phyloP scores from a whole-genome alignment of 768 basidiomycete genomes.

The Suillus lakei region DNA sequence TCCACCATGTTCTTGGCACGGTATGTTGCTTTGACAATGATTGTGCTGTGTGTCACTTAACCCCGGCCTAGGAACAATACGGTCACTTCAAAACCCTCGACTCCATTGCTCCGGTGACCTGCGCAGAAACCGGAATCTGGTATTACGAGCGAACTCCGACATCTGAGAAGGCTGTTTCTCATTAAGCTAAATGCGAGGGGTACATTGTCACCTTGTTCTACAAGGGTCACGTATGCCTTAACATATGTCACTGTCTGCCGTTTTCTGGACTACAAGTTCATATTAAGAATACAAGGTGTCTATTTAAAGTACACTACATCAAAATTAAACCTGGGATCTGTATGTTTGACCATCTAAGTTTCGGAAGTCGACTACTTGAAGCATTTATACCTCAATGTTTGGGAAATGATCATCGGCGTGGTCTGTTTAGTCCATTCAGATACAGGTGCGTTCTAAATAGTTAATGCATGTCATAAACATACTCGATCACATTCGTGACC shows the following conservation, averaged over 20 bases:
- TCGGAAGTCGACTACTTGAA: too few relatives aligned
- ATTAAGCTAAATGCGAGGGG: conserved; percentile 17
- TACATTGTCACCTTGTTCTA: not conserved
- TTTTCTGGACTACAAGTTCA: not conserved
- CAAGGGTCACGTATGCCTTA: not conserved
- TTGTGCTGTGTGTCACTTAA: not conserved
- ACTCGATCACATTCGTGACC: too few relatives aligned
- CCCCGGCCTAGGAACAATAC: conserved; percentile 56
- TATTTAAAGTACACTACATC: too few relatives aligned
- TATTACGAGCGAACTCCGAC: conserved; percentile 59
- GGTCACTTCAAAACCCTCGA: conserved; percentile 63
- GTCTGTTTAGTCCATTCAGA: too few relatives aligned
- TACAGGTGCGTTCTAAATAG: too few relatives aligned
- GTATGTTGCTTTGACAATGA: conserved; percentile 38
- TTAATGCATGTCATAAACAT: too few relatives aligned
- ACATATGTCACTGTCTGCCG: not conserved
- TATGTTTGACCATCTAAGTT: too few relatives aligned
- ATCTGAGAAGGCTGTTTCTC: conserved; percentile 49
- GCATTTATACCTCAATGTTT: too few relatives aligned
- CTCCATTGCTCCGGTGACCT: conserved; percentile 55
- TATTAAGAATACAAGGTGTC: too few relatives aligned
- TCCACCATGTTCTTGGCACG: conserved; percentile 67
- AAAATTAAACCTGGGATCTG: too few relatives aligned
- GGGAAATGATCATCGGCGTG: too few relatives aligned
- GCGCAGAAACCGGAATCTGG: conserved; percentile 55